phyloP scores from a whole-genome alignment of 1,284 basidiomycete species.

The Irpex sp. region DNA sequence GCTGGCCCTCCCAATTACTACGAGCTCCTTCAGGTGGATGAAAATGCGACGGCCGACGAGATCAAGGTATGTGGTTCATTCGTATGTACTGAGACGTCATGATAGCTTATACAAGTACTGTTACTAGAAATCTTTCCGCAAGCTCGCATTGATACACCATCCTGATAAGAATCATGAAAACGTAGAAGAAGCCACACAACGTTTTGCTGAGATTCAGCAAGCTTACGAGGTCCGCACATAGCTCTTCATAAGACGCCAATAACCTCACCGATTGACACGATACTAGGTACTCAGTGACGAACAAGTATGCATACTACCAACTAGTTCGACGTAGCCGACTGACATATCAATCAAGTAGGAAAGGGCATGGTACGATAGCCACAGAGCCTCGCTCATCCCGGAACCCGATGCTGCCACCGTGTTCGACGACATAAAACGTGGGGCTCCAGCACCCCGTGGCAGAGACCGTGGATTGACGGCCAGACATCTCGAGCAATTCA shows the following conservation, averaged over 20 bases:
- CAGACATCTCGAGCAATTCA: conserved; percentile 81
- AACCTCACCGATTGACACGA: neutral
- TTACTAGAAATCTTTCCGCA: conserved; percentile 72
- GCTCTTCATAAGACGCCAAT: neutral
- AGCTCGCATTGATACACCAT: conserved; percentile 80
- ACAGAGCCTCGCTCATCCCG: conserved; percentile 79
- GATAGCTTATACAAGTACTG: conserved; percentile 7
- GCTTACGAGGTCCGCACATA: conserved; percentile 77
- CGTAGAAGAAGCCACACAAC: conserved; percentile 80
- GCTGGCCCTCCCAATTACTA: conserved; percentile 64
- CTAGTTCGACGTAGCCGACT: neutral
- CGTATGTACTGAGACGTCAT: neutral
- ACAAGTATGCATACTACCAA: conserved; percentile 53
- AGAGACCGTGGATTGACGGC: conserved; percentile 78
- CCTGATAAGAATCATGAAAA: conserved; percentile 86
- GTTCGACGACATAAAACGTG: conserved; percentile 79
- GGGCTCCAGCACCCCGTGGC: conserved; percentile 59
- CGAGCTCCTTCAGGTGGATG: conserved; percentile 70
- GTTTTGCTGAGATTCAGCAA: conserved; percentile 87
- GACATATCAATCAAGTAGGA: conserved; percentile 56
- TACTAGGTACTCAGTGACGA: conserved; percentile 84
- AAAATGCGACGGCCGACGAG: conserved; percentile 79
- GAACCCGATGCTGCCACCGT: conserved; percentile 80
- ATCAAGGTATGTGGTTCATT: conserved; percentile 60
- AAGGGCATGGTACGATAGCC: conserved; percentile 97